phyloP scores from a whole-genome alignment of 78 protist species.

The Dictyostelium intermedium region DNA sequence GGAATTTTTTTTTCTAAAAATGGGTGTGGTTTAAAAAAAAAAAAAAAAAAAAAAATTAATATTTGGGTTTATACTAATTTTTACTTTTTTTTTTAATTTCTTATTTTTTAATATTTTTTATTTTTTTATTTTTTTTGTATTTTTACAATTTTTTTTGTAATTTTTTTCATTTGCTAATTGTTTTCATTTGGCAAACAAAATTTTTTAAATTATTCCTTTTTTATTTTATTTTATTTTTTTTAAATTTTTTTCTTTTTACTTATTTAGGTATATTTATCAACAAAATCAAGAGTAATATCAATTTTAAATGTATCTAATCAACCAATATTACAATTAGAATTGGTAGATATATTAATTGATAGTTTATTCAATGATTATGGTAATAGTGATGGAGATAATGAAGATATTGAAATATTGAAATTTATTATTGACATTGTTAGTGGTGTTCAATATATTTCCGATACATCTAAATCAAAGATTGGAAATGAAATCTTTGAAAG shows the following conservation, averaged over 20 bases:
- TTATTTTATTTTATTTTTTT: background rate
- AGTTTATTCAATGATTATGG: constrained; percentile 14
- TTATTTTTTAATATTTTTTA: too few species aligned
- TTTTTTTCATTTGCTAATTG: too few species aligned
- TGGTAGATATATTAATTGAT: background rate
- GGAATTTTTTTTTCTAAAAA: background rate
- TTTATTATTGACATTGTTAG: background rate
- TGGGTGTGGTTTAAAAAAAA: background rate
- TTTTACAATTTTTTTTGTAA: too few species aligned
- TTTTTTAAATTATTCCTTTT: too few species aligned
- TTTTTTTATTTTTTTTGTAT: too few species aligned
- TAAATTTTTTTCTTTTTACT: background rate
- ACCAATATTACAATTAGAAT: constrained; percentile 14
- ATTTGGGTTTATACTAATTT: too few species aligned
- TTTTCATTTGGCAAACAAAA: too few species aligned
- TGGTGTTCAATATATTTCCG: background rate
- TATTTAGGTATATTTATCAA: background rate
- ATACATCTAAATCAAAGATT: background rate
- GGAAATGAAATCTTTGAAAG: constrained; percentile 4
- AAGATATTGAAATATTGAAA: background rate
- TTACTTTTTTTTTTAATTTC: too few species aligned
- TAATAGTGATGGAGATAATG: constrained; percentile 16
- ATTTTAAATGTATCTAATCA: constrained; percentile 7
- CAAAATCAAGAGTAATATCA: constrained; percentile 1
- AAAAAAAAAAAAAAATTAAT: too few species aligned